A percentile compares a stretch with the other conserved stretches of the same genome.
These are phyloP conservation scores for Tilletiaria anomala DNA, from an alignment of 1,284 basidiomycete species.

Conservation along the genomic window DNA sequence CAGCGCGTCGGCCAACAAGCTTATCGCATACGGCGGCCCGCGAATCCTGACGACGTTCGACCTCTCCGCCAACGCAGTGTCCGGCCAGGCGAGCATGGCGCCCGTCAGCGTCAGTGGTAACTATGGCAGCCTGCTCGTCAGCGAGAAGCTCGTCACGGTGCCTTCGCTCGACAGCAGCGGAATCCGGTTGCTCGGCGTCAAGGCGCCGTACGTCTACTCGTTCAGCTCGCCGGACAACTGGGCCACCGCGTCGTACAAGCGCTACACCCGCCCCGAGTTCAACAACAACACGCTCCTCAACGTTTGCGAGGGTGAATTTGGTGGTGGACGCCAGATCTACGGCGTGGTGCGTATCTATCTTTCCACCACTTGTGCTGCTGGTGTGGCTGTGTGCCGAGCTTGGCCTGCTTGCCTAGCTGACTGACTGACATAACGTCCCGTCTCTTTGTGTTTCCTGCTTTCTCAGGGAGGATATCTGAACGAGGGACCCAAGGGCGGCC, in stretches of 20 bases:
- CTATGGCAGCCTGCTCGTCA: conserved; percentile 19
- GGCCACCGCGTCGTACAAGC: conserved; percentile 15
- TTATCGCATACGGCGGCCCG: conserved; percentile 33
- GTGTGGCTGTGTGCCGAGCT: too few species aligned
- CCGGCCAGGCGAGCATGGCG: conserved; percentile 10
- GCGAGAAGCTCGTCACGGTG: conserved; percentile 27
- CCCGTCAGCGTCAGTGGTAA: conserved; percentile 18
- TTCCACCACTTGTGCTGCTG: too few species aligned
- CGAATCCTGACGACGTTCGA: conserved; percentile 27
- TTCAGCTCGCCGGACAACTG: conserved; percentile 26
- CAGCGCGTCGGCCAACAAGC: conserved; percentile 15
- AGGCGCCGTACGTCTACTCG: conserved; percentile 24
- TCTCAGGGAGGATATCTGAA: too few species aligned
- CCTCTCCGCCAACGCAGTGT: conserved; percentile 7
- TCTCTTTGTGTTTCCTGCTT: too few species aligned
- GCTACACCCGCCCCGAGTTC: conserved; percentile 17
- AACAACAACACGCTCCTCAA: conserved; percentile 23
- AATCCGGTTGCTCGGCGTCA: conserved; percentile 21
- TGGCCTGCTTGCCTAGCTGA: too few species aligned
- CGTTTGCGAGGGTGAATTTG: conserved; percentile 22
- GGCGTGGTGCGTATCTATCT: too few species aligned
- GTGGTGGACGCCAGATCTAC: conserved; percentile 23
- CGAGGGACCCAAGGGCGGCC: too few species aligned
- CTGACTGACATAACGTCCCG: too few species aligned
- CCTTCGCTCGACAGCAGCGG: conserved; percentile 1